A percentile compares a stretch with the other conserved stretches of the same genome.
phyloP scores from a whole-genome alignment of 1,284 basidiomycete genomes.

The Bjerkandera adusta region DNA sequence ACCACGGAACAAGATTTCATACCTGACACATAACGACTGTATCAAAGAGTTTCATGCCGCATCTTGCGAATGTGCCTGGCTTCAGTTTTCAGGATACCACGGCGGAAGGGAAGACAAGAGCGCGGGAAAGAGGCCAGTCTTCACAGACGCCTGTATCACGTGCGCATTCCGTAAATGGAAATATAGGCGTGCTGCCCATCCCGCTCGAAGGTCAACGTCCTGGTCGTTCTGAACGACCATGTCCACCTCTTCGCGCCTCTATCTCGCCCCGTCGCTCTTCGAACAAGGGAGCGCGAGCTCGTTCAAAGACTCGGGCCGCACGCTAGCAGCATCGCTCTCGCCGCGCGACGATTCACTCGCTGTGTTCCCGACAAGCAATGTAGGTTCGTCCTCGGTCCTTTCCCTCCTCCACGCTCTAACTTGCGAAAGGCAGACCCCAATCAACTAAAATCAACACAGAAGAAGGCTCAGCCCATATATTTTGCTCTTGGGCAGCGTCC shows the following conservation, averaged over 20 bases:
- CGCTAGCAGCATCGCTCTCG: conserved; percentile 21
- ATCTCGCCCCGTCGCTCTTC: conserved; percentile 28
- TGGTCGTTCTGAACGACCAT: too few relatives aligned
- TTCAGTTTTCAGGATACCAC: too few relatives aligned
- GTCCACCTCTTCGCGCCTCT: background rate
- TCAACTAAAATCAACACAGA: conserved; percentile 14
- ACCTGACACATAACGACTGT: too few relatives aligned
- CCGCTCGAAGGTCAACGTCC: too few relatives aligned
- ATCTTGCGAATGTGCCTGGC: too few relatives aligned
- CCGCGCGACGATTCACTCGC: conserved; percentile 28
- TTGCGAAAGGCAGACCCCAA: conserved; percentile 21
- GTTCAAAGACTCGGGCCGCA: conserved; percentile 24
- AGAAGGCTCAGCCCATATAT: conserved; percentile 23
- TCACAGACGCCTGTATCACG: too few relatives aligned
- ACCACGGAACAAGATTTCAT: too few relatives aligned
- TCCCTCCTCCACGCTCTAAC: background rate
- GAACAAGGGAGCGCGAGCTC: conserved; percentile 18
- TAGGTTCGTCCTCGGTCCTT: conserved; percentile 6
- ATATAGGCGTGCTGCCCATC: too few relatives aligned
- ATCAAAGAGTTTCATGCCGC: too few relatives aligned
- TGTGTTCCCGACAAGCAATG: conserved; percentile 23
- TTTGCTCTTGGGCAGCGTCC: conserved; percentile 24
- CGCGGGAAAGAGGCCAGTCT: too few relatives aligned
- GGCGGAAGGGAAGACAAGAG: too few relatives aligned
- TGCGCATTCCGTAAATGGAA: too few relatives aligned